Base-by-base conservation (phyloP, 768 basidiomycete species). In the Rubroboletus pulcherrimus region DNA sequence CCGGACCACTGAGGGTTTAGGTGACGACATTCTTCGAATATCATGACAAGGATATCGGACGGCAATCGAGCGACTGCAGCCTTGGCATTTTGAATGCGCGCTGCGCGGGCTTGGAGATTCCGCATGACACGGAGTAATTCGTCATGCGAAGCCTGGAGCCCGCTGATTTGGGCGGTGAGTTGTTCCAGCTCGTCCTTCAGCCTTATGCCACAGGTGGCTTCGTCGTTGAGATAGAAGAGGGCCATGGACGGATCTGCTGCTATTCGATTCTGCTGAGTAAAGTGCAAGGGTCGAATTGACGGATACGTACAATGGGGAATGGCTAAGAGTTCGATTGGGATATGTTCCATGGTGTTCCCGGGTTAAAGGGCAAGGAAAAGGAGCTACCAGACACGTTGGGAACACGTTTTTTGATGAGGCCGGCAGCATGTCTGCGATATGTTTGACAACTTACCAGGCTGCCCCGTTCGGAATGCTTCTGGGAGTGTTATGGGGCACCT, bases 21-120 rank as follows among this genome's bases (percentile, higher is more conserved):
- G 54, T 72, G 68, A 48, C 66, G 62, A 43, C 66, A 68, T 30
- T 69, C 69, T 50, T 71, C 65, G 29, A 71, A 71, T 49, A 71
- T 63, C 60, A 71, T 60, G 38, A 67, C 62, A 34, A 71, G 71
- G 29, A 71, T 61, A 54, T 71, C 70, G 10, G 67, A 56, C 1
- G 70, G 70, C 21, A 71, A 53, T 59, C 71, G 67, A 11, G 71
- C 63, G 40, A 71, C 67, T n/a, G 67, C 57, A 12, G 62, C 54
- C 17, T 55, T 71, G 45, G 59, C 46, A n/a, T 71, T 71, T 53
- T 62, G 69, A n/a, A 72, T 65, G 51, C 57, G 69, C 30, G 69
- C 71, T 10, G 66, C 69, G 26, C 67, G 67, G 11, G 59, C 63
- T 38, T 68, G 65, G 45, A 71, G 69, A 44, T 51, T 55, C 21